Evolutionary conservation across 2,329 filamentous ascomycete species (phyloP).

Genomic region (Colletotrichum melonis): DNA sequence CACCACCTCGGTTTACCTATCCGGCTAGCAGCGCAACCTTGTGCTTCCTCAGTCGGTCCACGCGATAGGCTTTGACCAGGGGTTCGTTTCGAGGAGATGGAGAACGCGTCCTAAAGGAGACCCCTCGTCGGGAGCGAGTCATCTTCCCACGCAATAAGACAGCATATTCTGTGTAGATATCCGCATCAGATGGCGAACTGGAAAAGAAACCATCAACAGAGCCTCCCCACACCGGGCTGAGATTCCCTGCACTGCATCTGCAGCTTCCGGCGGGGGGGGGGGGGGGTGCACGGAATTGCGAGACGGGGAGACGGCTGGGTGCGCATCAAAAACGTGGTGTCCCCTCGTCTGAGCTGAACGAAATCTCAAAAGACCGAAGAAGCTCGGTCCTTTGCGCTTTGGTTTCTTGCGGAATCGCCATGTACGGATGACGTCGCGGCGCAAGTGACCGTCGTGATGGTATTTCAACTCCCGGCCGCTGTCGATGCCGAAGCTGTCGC

Average conservation of each 20-base stretch:
- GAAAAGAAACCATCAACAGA: background rate
- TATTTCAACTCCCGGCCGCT: conserved; percentile 33
- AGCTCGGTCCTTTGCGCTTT: background rate
- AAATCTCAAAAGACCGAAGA: background rate
- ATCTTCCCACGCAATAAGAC: conserved; percentile 13
- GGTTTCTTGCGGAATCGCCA: conserved; percentile 11
- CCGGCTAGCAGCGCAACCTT: conserved; percentile 14
- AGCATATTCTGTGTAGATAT: background rate
- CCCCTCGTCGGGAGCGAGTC: conserved; percentile 2
- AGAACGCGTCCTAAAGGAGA: conserved; percentile 6
- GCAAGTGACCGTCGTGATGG: conserved; percentile 24
- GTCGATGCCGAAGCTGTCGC: conserved; percentile 24
- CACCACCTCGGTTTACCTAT: conserved; percentile 1
- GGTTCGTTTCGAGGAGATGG: conserved; percentile 32
- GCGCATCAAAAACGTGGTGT: conserved; percentile 21
- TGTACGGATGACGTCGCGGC: conserved; percentile 25
- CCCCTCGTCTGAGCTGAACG: conserved; percentile 5
- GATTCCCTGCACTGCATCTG: background rate
- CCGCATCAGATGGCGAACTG: conserved; percentile 23
- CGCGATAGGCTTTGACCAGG: conserved; percentile 12
- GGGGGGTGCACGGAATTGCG: background rate
- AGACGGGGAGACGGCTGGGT: background rate
- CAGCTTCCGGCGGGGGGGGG: background rate
- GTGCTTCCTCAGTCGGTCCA: conserved; percentile 1
- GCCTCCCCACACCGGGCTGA: conserved; percentile 20